Evolutionary conservation across 192 early-diverging fungal genomes (phyloP), one percentile per base, ranked within the genome.

Genomic region (Chytriomyces sp.): DNA sequence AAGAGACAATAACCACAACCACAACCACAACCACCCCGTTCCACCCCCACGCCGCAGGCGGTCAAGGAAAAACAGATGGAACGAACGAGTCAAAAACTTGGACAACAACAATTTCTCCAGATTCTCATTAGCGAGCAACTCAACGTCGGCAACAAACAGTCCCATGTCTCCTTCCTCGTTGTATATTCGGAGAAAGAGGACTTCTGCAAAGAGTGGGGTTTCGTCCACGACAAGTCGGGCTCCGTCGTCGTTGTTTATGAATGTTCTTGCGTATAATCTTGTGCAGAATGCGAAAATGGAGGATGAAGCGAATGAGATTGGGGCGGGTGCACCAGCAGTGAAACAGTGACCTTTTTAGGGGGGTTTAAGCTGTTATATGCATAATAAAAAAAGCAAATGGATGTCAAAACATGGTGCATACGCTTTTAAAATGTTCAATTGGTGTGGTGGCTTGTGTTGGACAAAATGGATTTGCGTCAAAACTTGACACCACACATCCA

Each of bases 241-340:
- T 3, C 18, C 66, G 8, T 46, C 44, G 11, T 67, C 66, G 46
- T 8, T 67, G 11, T 67, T 23, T 45, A 67, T 67, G 66, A 67
- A 67, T 45, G 66, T 11, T 1, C 66, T 67, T n/a, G 66, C 66
- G 46, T 18, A 67, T 11, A 67, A 67, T 47, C 28, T 67, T 16
- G 66, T n/a, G 9, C 45, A 45, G 45, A 67, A 67, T 46, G 46
- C 66, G 46, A 43, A 47, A 28, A 13, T 47, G 11, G 66, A 67
- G 66, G 16, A 35, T 11, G 66, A 43, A 47, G 66, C 53, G 2
- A 57, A 35, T 4, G 35, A 35, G 35, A 35, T 3, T 2, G 35
- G 35, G 35, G 35, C 35, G 4, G 35, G 2, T 2, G 35, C 35
- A 35, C 3, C 35, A 4, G 35, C 35, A 35, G 35, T 3, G 35